Conservation (phyloP, 2,329 filamentous ascomycete species). For the Fusarium sp. region DNA sequence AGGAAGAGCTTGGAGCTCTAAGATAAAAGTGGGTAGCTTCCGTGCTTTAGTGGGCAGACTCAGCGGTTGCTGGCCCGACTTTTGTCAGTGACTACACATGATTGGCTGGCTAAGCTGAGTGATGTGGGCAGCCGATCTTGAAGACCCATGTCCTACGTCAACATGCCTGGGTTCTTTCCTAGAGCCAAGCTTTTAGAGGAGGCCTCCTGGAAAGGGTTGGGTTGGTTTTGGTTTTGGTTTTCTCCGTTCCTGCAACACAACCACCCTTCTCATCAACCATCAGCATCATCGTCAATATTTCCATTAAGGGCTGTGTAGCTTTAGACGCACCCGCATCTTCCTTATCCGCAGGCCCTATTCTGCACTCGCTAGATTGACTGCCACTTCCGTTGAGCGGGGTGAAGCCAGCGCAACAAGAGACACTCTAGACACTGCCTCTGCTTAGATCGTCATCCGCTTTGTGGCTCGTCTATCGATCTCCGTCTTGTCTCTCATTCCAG, state of each 20-base stretch:
- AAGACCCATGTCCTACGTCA: constrained; percentile 41
- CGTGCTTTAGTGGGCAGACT: constrained; percentile 5
- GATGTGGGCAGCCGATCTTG: constrained; percentile 9
- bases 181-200: constrained; percentile 27
- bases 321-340: constrained; percentile 2
- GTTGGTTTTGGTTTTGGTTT: background rate
- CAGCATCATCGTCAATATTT: constrained; percentile 12
- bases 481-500: constrained; percentile 9
- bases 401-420: constrained; percentile 1
- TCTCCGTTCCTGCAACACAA: constrained; percentile 30
- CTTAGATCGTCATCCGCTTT: constrained; percentile 25
- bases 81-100: background rate
- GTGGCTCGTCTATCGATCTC: constrained; percentile 8
- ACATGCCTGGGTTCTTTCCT: constrained; percentile 9
- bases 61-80: constrained; percentile 17
- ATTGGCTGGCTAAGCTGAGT: background rate
- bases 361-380: background rate
- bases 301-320: constrained; percentile 17
- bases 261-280: constrained; percentile 11
- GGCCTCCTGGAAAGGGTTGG: constrained; percentile 32
- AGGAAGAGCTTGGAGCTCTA: constrained; percentile 30
- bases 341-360: constrained; percentile 6
- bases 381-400: constrained; percentile 20
- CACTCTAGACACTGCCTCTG: constrained; percentile 23
- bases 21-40: constrained; percentile 22